These are phyloP conservation scores for Hymenoscyphus infarciens DNA, from an alignment of 2,329 filamentous ascomycete genomes.

Conservation along the genomic window DNA sequence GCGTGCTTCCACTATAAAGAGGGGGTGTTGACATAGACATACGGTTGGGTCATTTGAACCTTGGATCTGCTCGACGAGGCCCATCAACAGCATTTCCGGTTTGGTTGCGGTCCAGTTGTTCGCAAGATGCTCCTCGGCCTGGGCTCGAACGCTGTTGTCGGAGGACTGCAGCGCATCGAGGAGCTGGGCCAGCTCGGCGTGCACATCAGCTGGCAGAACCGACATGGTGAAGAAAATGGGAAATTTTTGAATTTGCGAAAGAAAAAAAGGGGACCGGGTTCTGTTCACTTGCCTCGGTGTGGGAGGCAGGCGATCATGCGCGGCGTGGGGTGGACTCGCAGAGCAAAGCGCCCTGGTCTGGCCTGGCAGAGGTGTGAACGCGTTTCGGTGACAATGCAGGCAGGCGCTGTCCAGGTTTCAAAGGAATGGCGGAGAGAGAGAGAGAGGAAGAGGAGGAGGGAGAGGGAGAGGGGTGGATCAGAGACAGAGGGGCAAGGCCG, in stretches of 20 bases:
- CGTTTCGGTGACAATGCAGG: background rate
- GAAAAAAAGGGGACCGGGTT: background rate
- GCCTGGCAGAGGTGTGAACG: background rate
- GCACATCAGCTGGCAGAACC: conserved; percentile 77
- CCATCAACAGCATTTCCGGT: conserved; percentile 89
- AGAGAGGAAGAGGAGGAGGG: no score
- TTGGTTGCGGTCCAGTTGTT: conserved; percentile 81
- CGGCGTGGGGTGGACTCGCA: background rate
- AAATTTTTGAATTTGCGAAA: background rate
- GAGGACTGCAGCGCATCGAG: conserved; percentile 83
- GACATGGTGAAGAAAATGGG: conserved; percentile 60
- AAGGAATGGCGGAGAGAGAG: background rate
- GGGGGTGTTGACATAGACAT: conserved; percentile 24
- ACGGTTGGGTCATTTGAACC: conserved; percentile 53
- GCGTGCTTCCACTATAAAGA: background rate
- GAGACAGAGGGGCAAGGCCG: background rate
- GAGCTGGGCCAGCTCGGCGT: conserved; percentile 79
- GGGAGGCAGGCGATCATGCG: conserved; percentile 7
- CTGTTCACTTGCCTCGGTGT: background rate
- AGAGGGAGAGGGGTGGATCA: background rate
- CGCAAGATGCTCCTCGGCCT: conserved; percentile 86
- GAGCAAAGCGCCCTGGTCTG: background rate
- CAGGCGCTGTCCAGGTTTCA: background rate
- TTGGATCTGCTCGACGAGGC: conserved; percentile 86
- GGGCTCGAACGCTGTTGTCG: conserved; percentile 80